Conservation (phyloP, 1,139 yeast species). For the Diutina rugosa region DNA sequence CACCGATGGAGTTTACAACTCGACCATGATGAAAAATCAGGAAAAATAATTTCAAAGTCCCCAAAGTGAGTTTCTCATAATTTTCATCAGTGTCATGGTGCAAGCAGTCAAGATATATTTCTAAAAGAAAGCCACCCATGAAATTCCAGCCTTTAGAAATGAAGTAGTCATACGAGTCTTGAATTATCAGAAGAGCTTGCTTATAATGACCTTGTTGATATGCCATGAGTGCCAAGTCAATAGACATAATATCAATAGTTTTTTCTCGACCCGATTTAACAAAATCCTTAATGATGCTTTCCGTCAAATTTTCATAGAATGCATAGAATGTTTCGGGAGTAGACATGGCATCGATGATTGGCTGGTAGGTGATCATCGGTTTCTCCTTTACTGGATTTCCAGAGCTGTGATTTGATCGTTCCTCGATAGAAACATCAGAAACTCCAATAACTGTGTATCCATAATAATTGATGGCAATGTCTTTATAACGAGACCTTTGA, state of each 20-base stretch:
- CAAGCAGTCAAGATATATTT: constrained; percentile 58
- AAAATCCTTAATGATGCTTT: constrained; percentile 27
- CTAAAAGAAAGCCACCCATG: constrained; percentile 53
- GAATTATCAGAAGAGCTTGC: constrained; percentile 49
- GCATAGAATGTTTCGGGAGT: constrained; percentile 7
- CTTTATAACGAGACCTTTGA: not conserved
- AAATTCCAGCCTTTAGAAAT: constrained; percentile 60
- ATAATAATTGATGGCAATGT: not conserved
- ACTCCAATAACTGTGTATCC: not conserved
- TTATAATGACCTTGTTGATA: constrained; percentile 45
- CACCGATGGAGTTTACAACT: constrained; percentile 10
- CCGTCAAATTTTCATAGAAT: constrained; percentile 5
- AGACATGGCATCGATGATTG: constrained; percentile 5
- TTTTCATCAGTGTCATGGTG: constrained; percentile 14
- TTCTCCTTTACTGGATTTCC: not conserved
- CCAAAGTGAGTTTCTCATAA: constrained; percentile 11
- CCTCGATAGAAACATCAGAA: not conserved
- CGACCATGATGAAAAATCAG: constrained; percentile 14
- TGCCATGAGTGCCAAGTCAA: constrained; percentile 69
- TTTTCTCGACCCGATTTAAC: constrained; percentile 39
- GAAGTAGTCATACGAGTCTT: constrained; percentile 58
- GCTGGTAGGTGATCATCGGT: not conserved
- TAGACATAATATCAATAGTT: constrained; percentile 59
- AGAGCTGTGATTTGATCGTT: not conserved
- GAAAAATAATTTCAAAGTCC: constrained; percentile 19